Evolutionary conservation across 2,329 filamentous ascomycete genomes (phyloP).

Genomic region (Cytospora chrysosperma): DNA sequence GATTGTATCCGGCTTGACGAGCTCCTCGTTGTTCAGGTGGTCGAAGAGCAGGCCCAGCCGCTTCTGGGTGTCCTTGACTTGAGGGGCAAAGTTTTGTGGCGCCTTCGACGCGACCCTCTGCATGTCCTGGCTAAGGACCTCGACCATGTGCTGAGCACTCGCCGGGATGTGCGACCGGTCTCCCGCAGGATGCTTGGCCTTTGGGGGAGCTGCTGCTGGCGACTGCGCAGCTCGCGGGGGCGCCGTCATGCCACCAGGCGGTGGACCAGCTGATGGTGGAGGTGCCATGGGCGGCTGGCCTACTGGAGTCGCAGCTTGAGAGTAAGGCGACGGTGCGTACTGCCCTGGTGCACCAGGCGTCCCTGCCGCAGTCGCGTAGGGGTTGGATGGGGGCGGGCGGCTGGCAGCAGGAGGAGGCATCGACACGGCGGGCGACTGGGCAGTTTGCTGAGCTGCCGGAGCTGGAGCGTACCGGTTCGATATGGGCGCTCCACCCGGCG

Average conservation of each 20-base stretch:
- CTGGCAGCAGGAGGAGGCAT: slow-evolving; percentile 41
- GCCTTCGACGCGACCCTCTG: slow-evolving; percentile 83
- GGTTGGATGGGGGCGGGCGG: slow-evolving; percentile 47
- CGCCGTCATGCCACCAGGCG: slow-evolving; percentile 37
- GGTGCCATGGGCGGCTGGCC: slow-evolving; percentile 40
- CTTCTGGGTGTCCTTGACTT: slow-evolving; percentile 93
- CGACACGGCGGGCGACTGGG: slow-evolving; percentile 42
- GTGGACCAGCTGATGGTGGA: slow-evolving; percentile 41
- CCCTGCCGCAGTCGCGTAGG: slow-evolving; percentile 45
- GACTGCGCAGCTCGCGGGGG: slow-evolving; percentile 46
- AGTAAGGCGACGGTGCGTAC: slow-evolving; percentile 60
- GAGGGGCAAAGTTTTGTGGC: slow-evolving; percentile 79
- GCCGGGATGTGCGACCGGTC: slow-evolving; percentile 87
- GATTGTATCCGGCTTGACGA: slow-evolving; percentile 78
- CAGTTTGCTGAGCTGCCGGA: slow-evolving; percentile 54
- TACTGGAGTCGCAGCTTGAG: slow-evolving; percentile 40
- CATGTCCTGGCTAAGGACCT: slow-evolving; percentile 81
- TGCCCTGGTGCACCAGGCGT: slow-evolving; percentile 37
- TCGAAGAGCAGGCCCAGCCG: slow-evolving; percentile 92
- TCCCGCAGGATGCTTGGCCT: slow-evolving; percentile 71
- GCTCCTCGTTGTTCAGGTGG: slow-evolving; percentile 92
- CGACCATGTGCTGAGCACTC: slow-evolving; percentile 73
- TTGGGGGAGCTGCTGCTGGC: slow-evolving; percentile 53
- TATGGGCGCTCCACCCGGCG: slow-evolving; percentile 67
- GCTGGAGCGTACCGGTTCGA: slow-evolving; percentile 74